Percentiles rank a stretch among this genome's conserved stretches.
Conservation (phyloP, 139 green algal species). For the Coelastrella sp. region DNA sequence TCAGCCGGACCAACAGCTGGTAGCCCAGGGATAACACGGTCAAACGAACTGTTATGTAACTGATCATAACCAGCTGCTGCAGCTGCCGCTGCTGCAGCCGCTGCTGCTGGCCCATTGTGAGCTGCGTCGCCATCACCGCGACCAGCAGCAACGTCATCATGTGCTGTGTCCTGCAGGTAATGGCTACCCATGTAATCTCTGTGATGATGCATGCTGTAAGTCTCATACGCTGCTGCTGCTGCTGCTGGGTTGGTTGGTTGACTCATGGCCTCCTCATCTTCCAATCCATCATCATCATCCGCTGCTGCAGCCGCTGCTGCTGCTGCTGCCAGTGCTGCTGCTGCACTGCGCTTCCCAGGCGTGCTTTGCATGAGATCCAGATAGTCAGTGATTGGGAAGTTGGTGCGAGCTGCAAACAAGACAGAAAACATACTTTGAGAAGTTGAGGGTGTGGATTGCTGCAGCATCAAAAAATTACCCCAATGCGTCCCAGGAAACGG, state of each 20-base stretch:
- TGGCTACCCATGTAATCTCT: neutral
- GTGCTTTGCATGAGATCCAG: slow-evolving; percentile 24
- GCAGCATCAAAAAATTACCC: no score
- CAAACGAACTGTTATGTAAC: neutral
- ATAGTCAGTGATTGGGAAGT: slow-evolving; percentile 51
- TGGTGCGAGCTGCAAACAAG: slow-evolving; percentile 39
- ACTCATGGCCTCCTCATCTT: slow-evolving; percentile 30
- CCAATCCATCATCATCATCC: neutral
- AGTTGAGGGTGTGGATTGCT: no score
- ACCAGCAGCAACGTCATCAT: neutral
- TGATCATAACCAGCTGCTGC: neutral
- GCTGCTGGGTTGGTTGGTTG: slow-evolving; percentile 21
- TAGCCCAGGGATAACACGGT: neutral
- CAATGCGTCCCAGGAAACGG: no score
- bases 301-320: slow-evolving; percentile 8
- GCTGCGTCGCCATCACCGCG: no score
- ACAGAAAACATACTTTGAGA: no score
- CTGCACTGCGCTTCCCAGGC: neutral
- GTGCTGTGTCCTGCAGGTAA: neutral
- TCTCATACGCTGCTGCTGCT: slow-evolving; percentile 5
- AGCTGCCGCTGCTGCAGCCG: neutral
- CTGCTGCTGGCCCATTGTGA: no score
- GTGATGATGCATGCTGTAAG: neutral
- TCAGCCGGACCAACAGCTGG: no score
- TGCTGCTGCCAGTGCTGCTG: neutral